Percentiles rank a stretch among this genome's conserved stretches.
Conservation (phyloP, 2,329 filamentous ascomycete genomes). For the Epicoccum sorghinum region DNA sequence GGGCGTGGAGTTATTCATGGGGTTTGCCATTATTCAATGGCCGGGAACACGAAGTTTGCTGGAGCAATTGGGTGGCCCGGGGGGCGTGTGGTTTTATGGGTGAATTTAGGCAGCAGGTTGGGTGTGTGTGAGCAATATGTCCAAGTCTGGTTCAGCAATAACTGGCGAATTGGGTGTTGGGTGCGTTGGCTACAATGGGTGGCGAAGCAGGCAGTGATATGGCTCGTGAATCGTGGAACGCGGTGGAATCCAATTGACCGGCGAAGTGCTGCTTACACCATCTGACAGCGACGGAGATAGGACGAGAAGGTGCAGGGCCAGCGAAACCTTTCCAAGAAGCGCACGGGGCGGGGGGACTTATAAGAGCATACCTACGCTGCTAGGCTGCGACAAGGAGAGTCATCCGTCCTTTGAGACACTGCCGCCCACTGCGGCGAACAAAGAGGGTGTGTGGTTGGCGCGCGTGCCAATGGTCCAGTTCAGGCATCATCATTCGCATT, state of each 20-base stretch:
- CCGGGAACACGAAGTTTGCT: constrained; percentile 27
- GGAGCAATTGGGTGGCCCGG: constrained; percentile 14
- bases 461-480: constrained; percentile 28
- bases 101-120: constrained; percentile 13
- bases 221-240: constrained; percentile 37
- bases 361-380: constrained; percentile 20
- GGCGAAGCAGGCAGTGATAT: constrained; percentile 30
- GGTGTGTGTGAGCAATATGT: not conserved
- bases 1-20: constrained; percentile 33
- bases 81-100: constrained; percentile 10
- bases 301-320: constrained; percentile 23
- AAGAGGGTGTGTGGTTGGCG: constrained; percentile 29
- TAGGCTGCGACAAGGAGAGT: constrained; percentile 21
- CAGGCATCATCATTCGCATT: constrained; percentile 29
- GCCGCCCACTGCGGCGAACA: constrained; percentile 24
- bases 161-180: constrained; percentile 13
- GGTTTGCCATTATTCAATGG: constrained; percentile 33
- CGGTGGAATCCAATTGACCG: constrained; percentile 40
- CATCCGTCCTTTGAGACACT: constrained; percentile 21
- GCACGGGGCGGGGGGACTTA: constrained; percentile 34
- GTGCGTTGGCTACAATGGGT: constrained; percentile 25
- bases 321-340: constrained; percentile 33
- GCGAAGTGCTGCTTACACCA: constrained; percentile 37
- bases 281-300: constrained; percentile 35
- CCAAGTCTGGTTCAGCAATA: constrained; percentile 10